Conservation (phyloP, 2,329 filamentous ascomycete genomes). For the Dactylonectria macrodidyma region DNA sequence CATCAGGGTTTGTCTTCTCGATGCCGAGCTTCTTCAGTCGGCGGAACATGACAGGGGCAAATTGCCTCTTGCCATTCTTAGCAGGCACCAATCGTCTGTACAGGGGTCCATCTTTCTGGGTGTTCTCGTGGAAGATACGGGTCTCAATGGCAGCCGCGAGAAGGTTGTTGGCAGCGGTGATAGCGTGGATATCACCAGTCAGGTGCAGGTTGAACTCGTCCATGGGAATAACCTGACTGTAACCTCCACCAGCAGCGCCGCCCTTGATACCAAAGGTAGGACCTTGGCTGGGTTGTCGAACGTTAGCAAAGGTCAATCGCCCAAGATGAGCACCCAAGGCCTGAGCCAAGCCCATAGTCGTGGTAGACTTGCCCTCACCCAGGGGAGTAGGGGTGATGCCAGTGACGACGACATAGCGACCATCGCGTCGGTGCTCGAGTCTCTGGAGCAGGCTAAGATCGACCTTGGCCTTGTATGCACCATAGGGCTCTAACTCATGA, state of each 20-base stretch:
- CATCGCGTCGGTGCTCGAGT: slow-evolving; percentile 88
- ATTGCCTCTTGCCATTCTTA: slow-evolving; percentile 91
- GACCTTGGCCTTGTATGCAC: slow-evolving; percentile 96
- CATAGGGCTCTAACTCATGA: slow-evolving; percentile 95
- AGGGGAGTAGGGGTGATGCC: slow-evolving; percentile 97
- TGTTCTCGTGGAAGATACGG: slow-evolving; percentile 97
- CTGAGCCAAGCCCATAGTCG: slow-evolving; percentile 95
- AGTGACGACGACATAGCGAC: slow-evolving; percentile 92
- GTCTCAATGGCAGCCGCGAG: slow-evolving; percentile 97
- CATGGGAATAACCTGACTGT: slow-evolving; percentile 99
- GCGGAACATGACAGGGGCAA: slow-evolving; percentile 92
- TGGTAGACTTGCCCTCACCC: slow-evolving; percentile 98
- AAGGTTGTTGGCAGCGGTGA: slow-evolving; percentile 97
- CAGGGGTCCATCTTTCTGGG: slow-evolving; percentile 90
- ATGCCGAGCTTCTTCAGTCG: slow-evolving; percentile 97
- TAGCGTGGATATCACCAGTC: slow-evolving; percentile 97
- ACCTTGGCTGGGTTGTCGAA: slow-evolving; percentile 95
- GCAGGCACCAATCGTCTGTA: slow-evolving; percentile 89
- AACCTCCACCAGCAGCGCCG: slow-evolving; percentile 95
- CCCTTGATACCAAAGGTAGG: slow-evolving; percentile 99
- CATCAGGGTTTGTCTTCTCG: slow-evolving; percentile 92
- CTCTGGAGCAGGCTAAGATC: slow-evolving; percentile 86
- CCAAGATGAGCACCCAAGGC: slow-evolving; percentile 91
- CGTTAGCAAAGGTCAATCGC: slow-evolving; percentile 94
- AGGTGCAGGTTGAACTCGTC: slow-evolving; percentile 99